Evolutionary conservation across 2,329 filamentous ascomycete species (phyloP).

Genomic region (Fusarium circinatum): DNA sequence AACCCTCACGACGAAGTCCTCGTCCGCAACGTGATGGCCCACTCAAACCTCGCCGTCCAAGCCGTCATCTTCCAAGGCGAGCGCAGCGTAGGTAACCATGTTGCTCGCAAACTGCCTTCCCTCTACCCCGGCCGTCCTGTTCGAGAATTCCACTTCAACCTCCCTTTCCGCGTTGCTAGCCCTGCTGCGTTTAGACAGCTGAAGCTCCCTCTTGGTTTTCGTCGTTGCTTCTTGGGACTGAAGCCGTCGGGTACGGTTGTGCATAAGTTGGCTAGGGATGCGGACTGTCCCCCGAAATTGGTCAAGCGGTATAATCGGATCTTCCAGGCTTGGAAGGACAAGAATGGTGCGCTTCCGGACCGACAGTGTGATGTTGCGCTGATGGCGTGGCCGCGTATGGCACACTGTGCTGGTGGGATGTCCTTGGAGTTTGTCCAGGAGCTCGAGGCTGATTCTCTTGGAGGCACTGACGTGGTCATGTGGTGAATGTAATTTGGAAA

Average conservation of each 20-base stretch:
- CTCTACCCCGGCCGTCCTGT: not conserved
- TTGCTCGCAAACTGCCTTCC: not conserved
- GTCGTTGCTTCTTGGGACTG: not conserved
- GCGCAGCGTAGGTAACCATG: not conserved
- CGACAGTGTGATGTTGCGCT: not conserved
- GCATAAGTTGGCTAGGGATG: not conserved
- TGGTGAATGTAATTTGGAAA: fast-evolving
- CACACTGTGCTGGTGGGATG: not conserved
- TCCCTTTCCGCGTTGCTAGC: not conserved
- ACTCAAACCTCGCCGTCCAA: not conserved
- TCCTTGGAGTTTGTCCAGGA: not conserved
- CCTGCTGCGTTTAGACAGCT: not conserved
- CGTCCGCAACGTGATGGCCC: not conserved
- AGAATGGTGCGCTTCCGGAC: not conserved
- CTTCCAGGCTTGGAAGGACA: not conserved
- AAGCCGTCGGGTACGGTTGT: not conserved
- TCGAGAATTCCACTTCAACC: not conserved
- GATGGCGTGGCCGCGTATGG: not conserved
- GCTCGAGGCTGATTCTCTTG: not conserved
- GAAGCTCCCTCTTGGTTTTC: not conserved
- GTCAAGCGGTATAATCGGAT: not conserved
- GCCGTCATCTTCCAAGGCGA: not conserved
- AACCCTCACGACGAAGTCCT: not conserved
- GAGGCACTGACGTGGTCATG: not conserved
- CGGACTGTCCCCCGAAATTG: not conserved